phyloP scores from a whole-genome alignment of 1,284 basidiomycete species.

The Exsudoporus floridanus region DNA sequence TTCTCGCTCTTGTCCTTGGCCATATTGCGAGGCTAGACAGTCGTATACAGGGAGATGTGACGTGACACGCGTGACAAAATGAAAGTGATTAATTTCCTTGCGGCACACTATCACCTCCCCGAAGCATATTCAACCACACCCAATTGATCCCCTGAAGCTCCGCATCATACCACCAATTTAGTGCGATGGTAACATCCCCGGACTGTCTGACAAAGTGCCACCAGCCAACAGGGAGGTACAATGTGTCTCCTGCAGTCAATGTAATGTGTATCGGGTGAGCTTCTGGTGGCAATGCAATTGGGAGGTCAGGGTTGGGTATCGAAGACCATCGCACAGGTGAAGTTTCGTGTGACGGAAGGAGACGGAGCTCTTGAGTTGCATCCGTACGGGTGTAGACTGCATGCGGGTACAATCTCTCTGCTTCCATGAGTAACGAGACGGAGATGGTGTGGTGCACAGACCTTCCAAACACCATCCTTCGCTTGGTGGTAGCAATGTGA shows the following conservation, averaged over 20 bases:
- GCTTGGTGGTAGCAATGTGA: slow-evolving; percentile 81
- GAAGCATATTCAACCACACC: slow-evolving; percentile 63
- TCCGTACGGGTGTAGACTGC: slow-evolving; percentile 56
- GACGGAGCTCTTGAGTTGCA: slow-evolving; percentile 38
- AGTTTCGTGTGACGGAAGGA: slow-evolving; percentile 45
- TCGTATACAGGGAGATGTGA: slow-evolving; percentile 16
- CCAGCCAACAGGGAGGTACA: slow-evolving; percentile 91
- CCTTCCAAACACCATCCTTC: slow-evolving; percentile 83
- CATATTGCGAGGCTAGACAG: slow-evolving; percentile 36
- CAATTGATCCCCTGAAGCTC: slow-evolving; percentile 69
- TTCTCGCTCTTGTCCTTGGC: slow-evolving; percentile 69
- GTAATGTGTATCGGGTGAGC: slow-evolving; percentile 67
- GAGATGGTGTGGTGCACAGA: slow-evolving; percentile 34
- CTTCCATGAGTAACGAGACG: slow-evolving; percentile 8
- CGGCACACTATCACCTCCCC: slow-evolving; percentile 39
- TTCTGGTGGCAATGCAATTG: slow-evolving; percentile 45
- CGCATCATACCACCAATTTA: slow-evolving; percentile 90
- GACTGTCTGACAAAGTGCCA: slow-evolving; percentile 83
- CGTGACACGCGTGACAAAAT: slow-evolving; percentile 26
- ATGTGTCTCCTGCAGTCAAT: slow-evolving; percentile 69
- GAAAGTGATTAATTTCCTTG: slow-evolving; percentile 31
- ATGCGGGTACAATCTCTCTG: slow-evolving; percentile 70
- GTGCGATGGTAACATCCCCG: slow-evolving; percentile 63
- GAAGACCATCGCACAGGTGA: slow-evolving; percentile 73
- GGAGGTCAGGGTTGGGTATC: slow-evolving; percentile 53